Evolutionary conservation across 495 filamentous ascomycete species (phyloP).

Genomic region (Penicillium angulare): DNA sequence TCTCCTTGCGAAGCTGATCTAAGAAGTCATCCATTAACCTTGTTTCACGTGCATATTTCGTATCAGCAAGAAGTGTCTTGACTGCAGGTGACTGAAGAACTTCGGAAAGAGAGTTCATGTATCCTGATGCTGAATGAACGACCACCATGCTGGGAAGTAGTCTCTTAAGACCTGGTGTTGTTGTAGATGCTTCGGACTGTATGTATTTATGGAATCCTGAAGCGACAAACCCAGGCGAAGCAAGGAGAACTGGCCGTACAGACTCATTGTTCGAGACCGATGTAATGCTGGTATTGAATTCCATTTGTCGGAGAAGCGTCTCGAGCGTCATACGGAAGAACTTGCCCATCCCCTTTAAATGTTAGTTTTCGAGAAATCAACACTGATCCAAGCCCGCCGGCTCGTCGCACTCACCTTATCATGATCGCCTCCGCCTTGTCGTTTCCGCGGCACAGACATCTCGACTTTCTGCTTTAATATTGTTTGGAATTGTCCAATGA

Average conservation of each 20-base stretch:
- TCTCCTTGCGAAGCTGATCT: conserved; percentile 75
- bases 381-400: no score
- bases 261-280: conserved; percentile 35
- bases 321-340: conserved; percentile 80
- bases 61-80: conserved; percentile 70
- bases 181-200: conserved; percentile 59
- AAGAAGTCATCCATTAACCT: conserved; percentile 84
- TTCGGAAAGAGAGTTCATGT: conserved; percentile 82
- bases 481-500: conserved; percentile 89
- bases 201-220: conserved; percentile 78
- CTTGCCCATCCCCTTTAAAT: conserved; percentile 59
- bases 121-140: conserved; percentile 80
- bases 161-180: conserved; percentile 61
- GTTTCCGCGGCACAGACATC: conserved; percentile 76
- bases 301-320: conserved; percentile 74
- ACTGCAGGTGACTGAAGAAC: conserved; percentile 79
- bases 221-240: conserved; percentile 86
- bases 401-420: conserved; percentile 48
- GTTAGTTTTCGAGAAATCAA: conserved; percentile 1
- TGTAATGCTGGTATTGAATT: conserved; percentile 57
- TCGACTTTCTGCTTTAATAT: conserved; percentile 86
- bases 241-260: conserved; percentile 74
- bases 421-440: conserved; percentile 59
- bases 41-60: conserved; percentile 83
- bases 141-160: conserved; percentile 65